Evolutionary conservation across 305 asterid genomes (phyloP).

Genomic region (Fraxinus dipetala): DNA sequence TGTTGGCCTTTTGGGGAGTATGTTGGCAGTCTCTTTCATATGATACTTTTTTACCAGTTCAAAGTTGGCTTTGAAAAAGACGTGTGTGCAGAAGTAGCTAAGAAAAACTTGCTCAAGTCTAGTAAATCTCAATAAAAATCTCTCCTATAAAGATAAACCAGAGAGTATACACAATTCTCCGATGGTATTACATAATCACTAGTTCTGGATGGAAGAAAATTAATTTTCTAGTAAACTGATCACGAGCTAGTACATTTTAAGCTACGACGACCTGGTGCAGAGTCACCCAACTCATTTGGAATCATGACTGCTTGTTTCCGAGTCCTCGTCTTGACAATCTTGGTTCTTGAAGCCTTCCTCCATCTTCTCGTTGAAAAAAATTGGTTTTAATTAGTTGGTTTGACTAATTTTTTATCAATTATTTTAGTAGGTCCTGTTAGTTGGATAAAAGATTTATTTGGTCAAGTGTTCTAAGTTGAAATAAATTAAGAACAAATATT

Average conservation of each 20-base stretch:
- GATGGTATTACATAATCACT: neutral
- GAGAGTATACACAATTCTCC: neutral
- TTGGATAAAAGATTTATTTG: too few species aligned
- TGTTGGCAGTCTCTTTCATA: neutral
- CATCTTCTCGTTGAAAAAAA: too few species aligned
- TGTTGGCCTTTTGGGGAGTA: neutral
- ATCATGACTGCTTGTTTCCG: slow-evolving; percentile 29
- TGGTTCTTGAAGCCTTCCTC: slow-evolving; percentile 46
- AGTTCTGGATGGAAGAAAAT: neutral
- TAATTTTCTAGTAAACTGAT: neutral
- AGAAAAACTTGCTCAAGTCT: too few species aligned
- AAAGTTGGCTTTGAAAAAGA: neutral
- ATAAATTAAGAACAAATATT: too few species aligned
- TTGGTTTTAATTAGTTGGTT: too few species aligned
- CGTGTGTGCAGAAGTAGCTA: neutral
- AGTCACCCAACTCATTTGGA: neutral
- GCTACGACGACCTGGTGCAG: neutral
- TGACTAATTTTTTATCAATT: too few species aligned
- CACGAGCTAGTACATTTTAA: neutral
- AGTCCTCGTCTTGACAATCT: slow-evolving; percentile 61
- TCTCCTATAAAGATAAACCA: neutral
- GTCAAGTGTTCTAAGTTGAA: too few species aligned
- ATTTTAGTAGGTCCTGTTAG: too few species aligned
- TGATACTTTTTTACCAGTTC: neutral
- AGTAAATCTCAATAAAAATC: too few species aligned